Conservation (phyloP, 345 rosid species). For the Corchorus capsularis region DNA sequence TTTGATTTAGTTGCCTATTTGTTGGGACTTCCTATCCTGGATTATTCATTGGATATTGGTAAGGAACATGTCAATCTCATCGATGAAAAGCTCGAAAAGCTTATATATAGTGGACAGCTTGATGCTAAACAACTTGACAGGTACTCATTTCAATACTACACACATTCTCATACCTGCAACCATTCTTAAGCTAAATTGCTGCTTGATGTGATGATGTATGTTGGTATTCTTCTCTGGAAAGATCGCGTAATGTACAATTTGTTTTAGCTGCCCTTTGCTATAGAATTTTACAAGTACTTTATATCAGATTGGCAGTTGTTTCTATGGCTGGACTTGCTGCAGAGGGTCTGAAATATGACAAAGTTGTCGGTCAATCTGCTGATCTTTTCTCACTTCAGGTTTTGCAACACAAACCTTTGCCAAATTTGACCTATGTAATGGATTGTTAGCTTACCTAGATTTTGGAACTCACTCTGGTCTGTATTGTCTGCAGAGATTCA, state of each 20-base stretch:
- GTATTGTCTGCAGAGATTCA: constrained; percentile 59
- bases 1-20: constrained; percentile 68
- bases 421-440: not conserved
- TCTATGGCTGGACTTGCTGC: constrained; percentile 98
- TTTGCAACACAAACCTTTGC: constrained; percentile 7
- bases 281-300: too few relatives aligned
- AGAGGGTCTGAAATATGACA: constrained; percentile 86
- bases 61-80: constrained; percentile 94
- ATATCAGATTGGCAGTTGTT: constrained; percentile 74
- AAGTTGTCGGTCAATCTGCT: constrained; percentile 95
- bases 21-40: constrained; percentile 86
- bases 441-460: not conserved
- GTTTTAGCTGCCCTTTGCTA: not conserved
- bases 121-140: constrained; percentile 85
- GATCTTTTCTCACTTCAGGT: constrained; percentile 99
- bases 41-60: constrained; percentile 87
- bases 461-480: not conserved
- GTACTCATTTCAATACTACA: constrained; percentile 34
- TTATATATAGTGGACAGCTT: constrained; percentile 89
- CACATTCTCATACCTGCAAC: not conserved
- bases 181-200: not conserved
- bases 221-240: not conserved
- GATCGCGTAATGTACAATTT: too few relatives aligned
- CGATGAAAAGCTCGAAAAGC: constrained; percentile 72
- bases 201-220: not conserved